Base-by-base conservation (phyloP, 352 stramenopile species). In the Sclerospora graminicola region DNA sequence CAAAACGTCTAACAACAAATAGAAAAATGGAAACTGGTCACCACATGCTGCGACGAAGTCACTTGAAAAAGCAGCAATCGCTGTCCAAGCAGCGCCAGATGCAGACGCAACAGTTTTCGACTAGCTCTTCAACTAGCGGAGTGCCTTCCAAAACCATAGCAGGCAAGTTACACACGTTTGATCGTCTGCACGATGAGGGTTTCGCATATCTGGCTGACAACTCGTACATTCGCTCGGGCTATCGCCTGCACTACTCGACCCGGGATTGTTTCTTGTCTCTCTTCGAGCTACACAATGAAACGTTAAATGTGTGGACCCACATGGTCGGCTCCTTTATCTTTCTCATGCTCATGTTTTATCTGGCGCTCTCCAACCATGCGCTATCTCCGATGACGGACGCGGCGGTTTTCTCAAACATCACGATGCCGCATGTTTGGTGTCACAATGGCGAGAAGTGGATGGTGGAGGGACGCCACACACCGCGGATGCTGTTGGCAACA, bases 251-350 rank as follows among this genome's bases (percentile, higher is more conserved):
- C 64, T 93, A 93, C 74, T 83, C 73, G 24, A 58, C 69, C 15
- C 63, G 59, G 27, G 74, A 89, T 54, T 93, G 82, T 45, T 70
- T 89, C 41, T 31, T 70, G 21, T 89, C 74, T 41, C 63, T 93
- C 50, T 89, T 93, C 43, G 69, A 90, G 62, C 63, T 91, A 47
- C 82, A 93, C 64, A 93, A 93, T 48, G 82, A 93, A 54, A 93
- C 82, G 39, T 66, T 88, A 33, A 93, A 93, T 50, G 77, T 93
- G 15, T 93, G 82, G 82, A 91, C 76, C 44, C 82, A 93, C 53
- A 84, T 89, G 37, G 62, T 89, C 15, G 82, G 82, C 29, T 89
- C 76, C 35, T 74, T 89, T 51, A 87, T 89, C 60, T 93, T 93
- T 43, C 57, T 83, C 26, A 61, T 61, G 44, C 69, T 91, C 52